Base-by-base conservation (phyloP, 306 rosid genomes). In the Gleditsia sinensis region DNA sequence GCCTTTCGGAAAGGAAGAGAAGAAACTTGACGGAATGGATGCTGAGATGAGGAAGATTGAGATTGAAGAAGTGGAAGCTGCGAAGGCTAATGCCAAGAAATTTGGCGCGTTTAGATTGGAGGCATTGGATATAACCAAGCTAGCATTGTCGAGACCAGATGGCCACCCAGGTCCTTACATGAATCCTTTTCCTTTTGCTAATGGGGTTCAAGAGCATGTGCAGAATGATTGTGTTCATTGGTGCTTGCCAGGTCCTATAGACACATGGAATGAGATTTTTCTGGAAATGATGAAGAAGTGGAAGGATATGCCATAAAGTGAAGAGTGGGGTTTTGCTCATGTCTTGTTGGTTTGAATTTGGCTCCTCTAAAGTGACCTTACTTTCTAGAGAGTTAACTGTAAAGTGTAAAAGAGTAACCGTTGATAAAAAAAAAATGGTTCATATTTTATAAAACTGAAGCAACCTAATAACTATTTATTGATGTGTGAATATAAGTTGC, bases 161-260 rank as follows among this genome's bases (percentile, higher is more conserved):
- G 97, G 97, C 17, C 98, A 94, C 32, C 98, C 98, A 0, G 98
- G 98, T 33, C 90, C 96, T 67, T 94, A 89, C 17, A 94, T 94
- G 98, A 27, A 91, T 45, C 91, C 94, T 21, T 86, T 80, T 78
- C 98, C 98, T 9, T 86, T 86, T 83, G 86, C 82, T 30, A 75
- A 91, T 76, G 90, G 92, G 14, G 71, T 83, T n/a, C 51, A 33
- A 32, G 96, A 91, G 33, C 84, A 78, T 5, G 88, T 94, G 3
- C 98, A 91, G 28, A 94, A 91, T 75, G 97, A 94, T 63, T 94
- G 98, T 81, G 94, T 91, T 49, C 98, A 94, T 80, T 94, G 98
- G 98, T 94, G 98, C 77, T 76, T 94, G 80, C 97, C 98, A 0
- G 98, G 98, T 13, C 86, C 98, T 56, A 65, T 93, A 11, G 98